Conservation (phyloP, 2,329 filamentous ascomycete species). For the Cyphellophora europaea region DNA sequence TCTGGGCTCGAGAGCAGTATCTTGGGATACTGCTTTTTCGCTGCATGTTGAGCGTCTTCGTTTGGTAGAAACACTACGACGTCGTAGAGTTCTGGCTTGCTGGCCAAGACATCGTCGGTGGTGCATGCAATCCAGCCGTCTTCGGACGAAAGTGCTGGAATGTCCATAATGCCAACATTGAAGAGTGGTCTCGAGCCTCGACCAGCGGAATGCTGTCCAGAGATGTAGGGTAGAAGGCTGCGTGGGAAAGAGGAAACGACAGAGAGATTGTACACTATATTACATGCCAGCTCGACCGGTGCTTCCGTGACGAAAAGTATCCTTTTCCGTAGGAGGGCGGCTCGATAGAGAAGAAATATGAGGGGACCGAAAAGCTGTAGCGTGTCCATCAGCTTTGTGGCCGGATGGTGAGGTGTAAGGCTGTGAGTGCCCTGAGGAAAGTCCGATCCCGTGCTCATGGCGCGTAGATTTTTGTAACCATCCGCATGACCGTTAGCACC, state of each 20-base stretch:
- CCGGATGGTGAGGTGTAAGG: conserved; percentile 73
- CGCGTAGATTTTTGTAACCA: conserved; percentile 21
- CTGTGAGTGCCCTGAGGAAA: conserved; percentile 40
- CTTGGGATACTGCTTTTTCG: conserved; percentile 62
- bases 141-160: conserved; percentile 55
- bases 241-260: conserved; percentile 80
- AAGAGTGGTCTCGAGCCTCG: conserved; percentile 72
- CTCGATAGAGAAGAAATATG: conserved; percentile 82
- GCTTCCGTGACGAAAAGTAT: conserved; percentile 80
- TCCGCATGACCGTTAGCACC: background rate
- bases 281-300: conserved; percentile 75
- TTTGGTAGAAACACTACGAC: conserved; percentile 75
- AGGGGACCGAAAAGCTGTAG: conserved; percentile 81
- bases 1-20: conserved; percentile 49
- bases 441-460: conserved; percentile 33
- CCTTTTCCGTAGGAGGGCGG: conserved; percentile 74
- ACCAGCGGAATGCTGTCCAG: conserved; percentile 50
- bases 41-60: conserved; percentile 44
- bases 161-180: conserved; percentile 86
- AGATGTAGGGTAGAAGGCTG: conserved; percentile 61
- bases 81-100: conserved; percentile 83
- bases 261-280: conserved; percentile 97
- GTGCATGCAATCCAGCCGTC: conserved; percentile 88
- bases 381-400: conserved; percentile 68
- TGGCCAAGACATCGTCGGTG: conserved; percentile 82